Conservation (phyloP, 805 yeast genomes). For the Pichia insulana region DNA sequence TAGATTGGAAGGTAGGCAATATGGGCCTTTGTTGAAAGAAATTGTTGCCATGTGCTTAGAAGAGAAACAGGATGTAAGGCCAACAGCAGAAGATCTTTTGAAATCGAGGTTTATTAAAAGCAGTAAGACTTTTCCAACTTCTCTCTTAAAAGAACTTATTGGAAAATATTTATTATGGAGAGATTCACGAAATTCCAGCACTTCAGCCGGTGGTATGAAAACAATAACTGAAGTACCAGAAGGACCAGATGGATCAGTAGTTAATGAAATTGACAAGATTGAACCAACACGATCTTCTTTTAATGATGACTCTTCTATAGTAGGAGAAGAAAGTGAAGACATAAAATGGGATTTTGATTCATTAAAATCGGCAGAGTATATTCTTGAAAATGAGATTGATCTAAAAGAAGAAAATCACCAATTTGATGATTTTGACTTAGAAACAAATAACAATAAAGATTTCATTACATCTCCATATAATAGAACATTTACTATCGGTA, state of each 20-base stretch:
- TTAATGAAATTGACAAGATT: not conserved
- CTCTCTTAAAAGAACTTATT: constrained; percentile 62
- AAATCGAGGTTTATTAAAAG: constrained; percentile 64
- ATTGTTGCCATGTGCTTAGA: constrained; percentile 86
- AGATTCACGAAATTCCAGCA: constrained; percentile 48
- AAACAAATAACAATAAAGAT: constrained; percentile 5
- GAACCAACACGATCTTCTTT: too few relatives aligned
- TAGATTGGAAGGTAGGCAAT: constrained; percentile 82
- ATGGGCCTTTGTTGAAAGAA: constrained; percentile 70
- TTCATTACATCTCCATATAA: constrained; percentile 10
- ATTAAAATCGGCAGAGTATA: constrained; percentile 62
- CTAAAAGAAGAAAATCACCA: constrained; percentile 15
- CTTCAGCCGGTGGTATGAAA: constrained; percentile 29
- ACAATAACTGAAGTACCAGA: constrained; percentile 7
- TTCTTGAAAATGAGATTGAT: constrained; percentile 60
- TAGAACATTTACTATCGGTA: constrained; percentile 13
- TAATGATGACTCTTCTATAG: not conserved
- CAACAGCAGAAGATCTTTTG: constrained; percentile 74
- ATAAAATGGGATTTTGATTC: constrained; percentile 91
- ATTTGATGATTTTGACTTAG: constrained; percentile 8
- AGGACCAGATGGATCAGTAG: not conserved
- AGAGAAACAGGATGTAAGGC: constrained; percentile 85
- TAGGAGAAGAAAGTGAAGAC: constrained; percentile 27
- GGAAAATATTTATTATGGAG: constrained; percentile 69
- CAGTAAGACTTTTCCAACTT: constrained; percentile 52